Evolutionary conservation across 805 yeast species (phyloP), one percentile per base, ranked within the genome.

Genomic region (Cyberlindnera sargentensis): DNA sequence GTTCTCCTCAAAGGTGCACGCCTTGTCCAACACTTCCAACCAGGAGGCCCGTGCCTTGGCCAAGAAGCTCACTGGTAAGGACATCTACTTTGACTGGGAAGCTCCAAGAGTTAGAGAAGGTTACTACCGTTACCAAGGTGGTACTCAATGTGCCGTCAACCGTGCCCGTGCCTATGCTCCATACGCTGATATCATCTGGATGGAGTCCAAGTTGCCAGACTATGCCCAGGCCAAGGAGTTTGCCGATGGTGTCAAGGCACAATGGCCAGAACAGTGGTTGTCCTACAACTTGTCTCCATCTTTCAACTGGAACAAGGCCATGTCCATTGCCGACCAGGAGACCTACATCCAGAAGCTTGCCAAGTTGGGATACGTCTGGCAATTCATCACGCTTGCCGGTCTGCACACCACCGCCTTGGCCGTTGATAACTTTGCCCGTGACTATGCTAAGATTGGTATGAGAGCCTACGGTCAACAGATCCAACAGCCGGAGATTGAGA

Each of bases 201-300:
- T 91, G 97, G 98, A 91, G 74, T 83, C 95, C 47, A 90, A 90
- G 66, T 77, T 86, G 55, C 98, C 98, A 54, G 96, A 89, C 67
- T 90, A 77, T 69, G 76, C 73, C 47, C 98, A 91, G 72, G 98
- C 97, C 51, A 78, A 81, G 68, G 96, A 88, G 70, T 91, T 91
- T 61, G 93, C 98, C 44, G 84, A 80, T 37, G 97, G 98, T 61
- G 95, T 91, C 52, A 78, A 82, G 63, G 76, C 78, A 31, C 72
- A 72, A 47, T 84, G 65, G 68, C 98, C 98, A 55, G 75, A 85
- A 52, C 90, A 91, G 69, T 90, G 97, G 98, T 76, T 91, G 55
- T 95, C 97, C 42, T 91, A 91, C 75, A 91, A 91, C 76, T 74
- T 91, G 66, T 88, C 96, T 29, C 98, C 98, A 53, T 87, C 96